phyloP scores from a whole-genome alignment of 306 rosid species.

The Sicyos baderoa region DNA sequence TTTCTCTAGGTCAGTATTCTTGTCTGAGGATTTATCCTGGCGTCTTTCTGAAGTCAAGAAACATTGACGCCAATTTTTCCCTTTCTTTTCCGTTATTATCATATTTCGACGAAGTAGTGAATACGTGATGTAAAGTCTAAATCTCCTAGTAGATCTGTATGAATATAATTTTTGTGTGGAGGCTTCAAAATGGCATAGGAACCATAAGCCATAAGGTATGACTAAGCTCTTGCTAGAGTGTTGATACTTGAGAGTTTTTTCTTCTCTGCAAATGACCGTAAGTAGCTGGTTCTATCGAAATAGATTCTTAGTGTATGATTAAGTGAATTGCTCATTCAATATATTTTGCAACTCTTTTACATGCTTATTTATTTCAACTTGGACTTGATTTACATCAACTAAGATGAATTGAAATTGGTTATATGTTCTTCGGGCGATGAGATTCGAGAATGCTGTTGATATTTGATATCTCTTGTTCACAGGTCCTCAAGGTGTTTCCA shows the following conservation, averaged over 20 bases:
- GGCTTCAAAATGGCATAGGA: background rate
- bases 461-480: constrained; percentile 21
- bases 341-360: background rate
- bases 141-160: background rate
- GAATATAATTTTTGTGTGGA: background rate
- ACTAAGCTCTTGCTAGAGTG: constrained; percentile 10
- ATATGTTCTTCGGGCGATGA: background rate
- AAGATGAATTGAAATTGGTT: background rate
- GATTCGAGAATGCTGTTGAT: background rate
- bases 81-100: background rate
- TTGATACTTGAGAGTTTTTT: background rate
- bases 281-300: background rate
- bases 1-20: background rate
- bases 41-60: background rate
- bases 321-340: constrained; percentile 1
- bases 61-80: background rate
- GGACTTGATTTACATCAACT: background rate
- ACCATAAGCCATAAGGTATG: background rate
- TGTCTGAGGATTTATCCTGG: background rate
- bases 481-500: constrained; percentile 76
- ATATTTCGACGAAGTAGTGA: background rate
- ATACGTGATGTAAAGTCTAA: background rate
- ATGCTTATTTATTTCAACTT: constrained; percentile 10
- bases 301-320: background rate
- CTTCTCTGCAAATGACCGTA: background rate